These are phyloP conservation scores for Saccharomycopsis capsularis DNA, from an alignment of 805 yeast species.

Conservation along the genomic window DNA sequence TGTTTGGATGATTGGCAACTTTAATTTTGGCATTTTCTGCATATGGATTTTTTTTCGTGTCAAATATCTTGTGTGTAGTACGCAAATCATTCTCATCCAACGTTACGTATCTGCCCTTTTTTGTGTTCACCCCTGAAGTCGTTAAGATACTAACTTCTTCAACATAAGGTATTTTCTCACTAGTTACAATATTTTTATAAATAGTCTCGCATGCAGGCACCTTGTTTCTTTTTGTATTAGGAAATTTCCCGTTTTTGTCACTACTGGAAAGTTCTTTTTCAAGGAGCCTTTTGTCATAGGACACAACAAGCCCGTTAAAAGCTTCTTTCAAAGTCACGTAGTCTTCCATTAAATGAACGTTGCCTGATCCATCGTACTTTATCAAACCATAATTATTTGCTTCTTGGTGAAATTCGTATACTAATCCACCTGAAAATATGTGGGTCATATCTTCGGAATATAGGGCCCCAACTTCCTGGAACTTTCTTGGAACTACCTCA, in stretches of 20 bases:
- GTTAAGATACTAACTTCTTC: conserved; percentile 34
- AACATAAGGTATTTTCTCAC: conserved; percentile 42
- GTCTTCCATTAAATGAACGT: conserved; percentile 39
- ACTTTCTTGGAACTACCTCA: conserved; percentile 66
- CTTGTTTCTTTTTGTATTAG: not conserved
- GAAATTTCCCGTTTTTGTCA: conserved; percentile 18
- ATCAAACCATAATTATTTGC: conserved; percentile 76
- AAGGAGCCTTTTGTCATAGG: conserved; percentile 27
- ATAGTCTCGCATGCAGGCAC: conserved; percentile 28
- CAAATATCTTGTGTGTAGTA: conserved; percentile 37
- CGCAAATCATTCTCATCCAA: conserved; percentile 38
- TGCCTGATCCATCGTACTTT: conserved; percentile 37
- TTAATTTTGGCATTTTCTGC: conserved; percentile 22
- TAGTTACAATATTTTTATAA: conserved; percentile 34
- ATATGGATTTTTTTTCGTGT: conserved; percentile 34
- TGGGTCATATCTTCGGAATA: conserved; percentile 67
- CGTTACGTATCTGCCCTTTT: conserved; percentile 44
- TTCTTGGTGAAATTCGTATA: conserved; percentile 75
- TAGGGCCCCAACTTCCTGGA: conserved; percentile 67
- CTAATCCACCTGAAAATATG: conserved; percentile 79
- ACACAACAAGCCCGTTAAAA: conserved; percentile 32
- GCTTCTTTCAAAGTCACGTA: conserved; percentile 43
- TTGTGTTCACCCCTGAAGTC: conserved; percentile 40
- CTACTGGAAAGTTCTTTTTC: conserved; percentile 24
- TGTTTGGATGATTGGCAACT: conserved; percentile 25